Conservation (phyloP, 768 basidiomycete genomes). For the Auricularia sp. region DNA sequence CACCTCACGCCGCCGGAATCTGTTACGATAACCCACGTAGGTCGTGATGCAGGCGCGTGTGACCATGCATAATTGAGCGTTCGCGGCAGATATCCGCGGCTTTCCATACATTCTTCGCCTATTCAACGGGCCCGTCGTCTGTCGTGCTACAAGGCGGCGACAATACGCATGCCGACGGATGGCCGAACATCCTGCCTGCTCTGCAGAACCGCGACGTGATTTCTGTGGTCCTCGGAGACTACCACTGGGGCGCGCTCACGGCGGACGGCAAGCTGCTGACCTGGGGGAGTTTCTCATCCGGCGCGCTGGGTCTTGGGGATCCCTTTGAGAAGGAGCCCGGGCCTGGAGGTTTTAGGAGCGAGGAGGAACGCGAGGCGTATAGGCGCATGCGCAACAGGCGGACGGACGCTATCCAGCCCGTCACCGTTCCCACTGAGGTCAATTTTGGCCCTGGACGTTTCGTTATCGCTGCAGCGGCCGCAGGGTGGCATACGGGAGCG, state of each 20-base stretch:
- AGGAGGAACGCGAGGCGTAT: conserved; percentile 24
- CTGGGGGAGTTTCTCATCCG: conserved; percentile 68
- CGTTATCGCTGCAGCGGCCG: conserved; percentile 71
- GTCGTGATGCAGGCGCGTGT: conserved; percentile 14
- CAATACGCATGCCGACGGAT: conserved; percentile 30
- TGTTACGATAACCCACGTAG: conserved; percentile 71
- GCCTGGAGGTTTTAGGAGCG: conserved; percentile 49
- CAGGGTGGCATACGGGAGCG: conserved; percentile 89
- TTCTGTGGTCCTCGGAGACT: conserved; percentile 85
- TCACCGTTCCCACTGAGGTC: conserved; percentile 58
- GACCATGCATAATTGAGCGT: conserved; percentile 14
- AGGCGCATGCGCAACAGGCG: conserved; percentile 17
- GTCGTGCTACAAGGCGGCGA: conserved; percentile 61
- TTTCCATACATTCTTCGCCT: conserved; percentile 72
- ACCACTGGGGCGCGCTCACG: conserved; percentile 83
- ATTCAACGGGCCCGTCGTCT: conserved; percentile 63
- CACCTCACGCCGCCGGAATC: conserved; percentile 27
- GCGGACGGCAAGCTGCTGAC: conserved; percentile 64
- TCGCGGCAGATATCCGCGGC: conserved; percentile 68
- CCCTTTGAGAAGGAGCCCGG: conserved; percentile 37
- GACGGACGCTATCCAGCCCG: conserved; percentile 30
- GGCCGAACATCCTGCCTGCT: conserved; percentile 56
- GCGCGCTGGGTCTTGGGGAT: conserved; percentile 82
- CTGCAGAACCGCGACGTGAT: conserved; percentile 75
- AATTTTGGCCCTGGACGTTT: conserved; percentile 64